These are phyloP conservation scores for Arthrobotrys conoides DNA, from an alignment of 2,329 filamentous ascomycete species.

Conservation along the genomic window DNA sequence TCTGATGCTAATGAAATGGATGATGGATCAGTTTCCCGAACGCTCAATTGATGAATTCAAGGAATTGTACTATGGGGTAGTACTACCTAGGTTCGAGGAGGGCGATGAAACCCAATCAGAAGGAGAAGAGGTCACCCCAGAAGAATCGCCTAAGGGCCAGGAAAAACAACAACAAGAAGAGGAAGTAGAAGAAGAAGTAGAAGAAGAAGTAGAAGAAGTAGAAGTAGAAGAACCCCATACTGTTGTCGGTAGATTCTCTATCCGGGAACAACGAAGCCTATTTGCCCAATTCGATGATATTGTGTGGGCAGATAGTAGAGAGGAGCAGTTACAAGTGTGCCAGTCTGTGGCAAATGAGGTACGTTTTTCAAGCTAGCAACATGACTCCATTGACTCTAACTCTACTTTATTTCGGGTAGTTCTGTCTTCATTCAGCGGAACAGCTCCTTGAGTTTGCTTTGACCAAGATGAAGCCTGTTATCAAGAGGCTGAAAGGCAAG, in stretches of 20 bases:
- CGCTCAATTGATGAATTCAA: conserved; percentile 24
- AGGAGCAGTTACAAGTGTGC: conserved; percentile 48
- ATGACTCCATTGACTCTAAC: neutral
- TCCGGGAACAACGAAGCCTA: conserved; percentile 29
- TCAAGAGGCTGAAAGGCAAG: conserved; percentile 35
- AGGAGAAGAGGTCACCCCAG: neutral
- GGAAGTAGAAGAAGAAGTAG: neutral
- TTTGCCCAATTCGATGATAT: conserved; percentile 33
- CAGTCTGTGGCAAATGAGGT: conserved; percentile 32
- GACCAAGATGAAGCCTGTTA: conserved; percentile 42
- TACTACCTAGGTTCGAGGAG: conserved; percentile 21
- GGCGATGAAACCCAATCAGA: neutral
- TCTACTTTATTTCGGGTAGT: neutral
- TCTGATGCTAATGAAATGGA: neutral
- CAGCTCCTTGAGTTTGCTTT: conserved; percentile 37
- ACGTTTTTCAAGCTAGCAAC: neutral
- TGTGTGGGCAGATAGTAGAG: conserved; percentile 20
- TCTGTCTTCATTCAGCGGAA: conserved; percentile 20
- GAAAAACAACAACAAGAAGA: neutral
- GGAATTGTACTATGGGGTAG: conserved; percentile 17
- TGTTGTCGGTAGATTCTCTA: neutral
- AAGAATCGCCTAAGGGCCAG: neutral
- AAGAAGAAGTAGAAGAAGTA: neutral
- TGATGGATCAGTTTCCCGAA: conserved; percentile 23
- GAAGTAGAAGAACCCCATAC: neutral